Base-by-base conservation (phyloP, 139 green algal species). In the Micractinium sp. region DNA sequence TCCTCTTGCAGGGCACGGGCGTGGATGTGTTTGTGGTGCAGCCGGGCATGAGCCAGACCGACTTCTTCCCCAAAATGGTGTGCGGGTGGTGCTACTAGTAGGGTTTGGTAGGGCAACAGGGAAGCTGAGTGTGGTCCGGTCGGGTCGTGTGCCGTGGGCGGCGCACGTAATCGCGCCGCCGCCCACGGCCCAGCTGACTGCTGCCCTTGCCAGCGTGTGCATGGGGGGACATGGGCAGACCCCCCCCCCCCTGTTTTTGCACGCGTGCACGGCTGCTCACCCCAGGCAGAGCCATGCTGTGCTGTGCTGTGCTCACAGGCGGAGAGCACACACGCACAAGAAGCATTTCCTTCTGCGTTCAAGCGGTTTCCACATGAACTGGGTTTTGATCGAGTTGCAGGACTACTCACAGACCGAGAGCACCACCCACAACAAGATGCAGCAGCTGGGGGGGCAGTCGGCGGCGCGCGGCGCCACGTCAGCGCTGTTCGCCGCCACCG, bases 21-120 rank as follows among this genome's bases (percentile, higher is more conserved):
- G 87, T 91, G 29, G 84, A 90, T 1, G 74, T 86, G 69, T 91
- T 91, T 85, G 41, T 78, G 2, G 80, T 90, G 9, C 87, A 93
- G 78, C 90, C 90, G 4, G 90, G 90, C 36, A 85, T 91, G 60
- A 83, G 85, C 36, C 66, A 86, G 13, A 91, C 90, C 20, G 83
- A 77, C 25, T 86, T 93, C 35, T 90, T 90, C 41, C 81, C 71
- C 69, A 91, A 89, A 31, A 81, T 82, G 84, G 84, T 82, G 71
- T 0, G 83, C 0, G 2, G 13, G 27, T 27, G 13, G 31, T 12
- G 12, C 22, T 15, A 33, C 2, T 31, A 19, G 41, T 0, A 20
- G 35, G 12, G n/a, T 36, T 20, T 23, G 16, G 1, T 74, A 0
- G 53, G 15, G 35, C 76, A 12, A 2, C 36, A 31, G 18, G 60